Conservation (phyloP, 2,329 filamentous ascomycete genomes). For the Colletotrichum coccodes region DNA sequence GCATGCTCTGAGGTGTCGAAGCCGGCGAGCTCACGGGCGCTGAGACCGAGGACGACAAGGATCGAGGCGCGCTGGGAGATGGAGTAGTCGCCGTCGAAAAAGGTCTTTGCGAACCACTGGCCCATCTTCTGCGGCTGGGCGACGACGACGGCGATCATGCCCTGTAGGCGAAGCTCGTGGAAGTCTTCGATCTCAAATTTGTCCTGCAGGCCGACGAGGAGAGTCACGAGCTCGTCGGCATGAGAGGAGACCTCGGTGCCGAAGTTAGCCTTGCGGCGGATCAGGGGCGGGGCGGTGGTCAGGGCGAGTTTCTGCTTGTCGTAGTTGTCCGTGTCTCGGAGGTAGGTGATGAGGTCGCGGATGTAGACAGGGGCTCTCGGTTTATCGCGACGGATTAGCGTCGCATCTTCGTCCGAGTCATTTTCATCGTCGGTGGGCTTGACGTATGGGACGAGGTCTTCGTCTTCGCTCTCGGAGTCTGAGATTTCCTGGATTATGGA, state of each 20-base stretch:
- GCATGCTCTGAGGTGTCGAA: constrained; percentile 69
- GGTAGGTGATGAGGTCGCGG: constrained; percentile 80
- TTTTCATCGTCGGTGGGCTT: constrained; percentile 90
- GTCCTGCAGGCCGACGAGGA: constrained; percentile 84
- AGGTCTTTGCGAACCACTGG: constrained; percentile 84
- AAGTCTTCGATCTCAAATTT: constrained; percentile 86
- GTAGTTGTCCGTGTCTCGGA: constrained; percentile 84
- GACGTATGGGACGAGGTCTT: constrained; percentile 79
- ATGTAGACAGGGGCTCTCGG: constrained; percentile 89
- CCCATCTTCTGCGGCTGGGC: constrained; percentile 82
- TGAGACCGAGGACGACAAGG: constrained; percentile 83
- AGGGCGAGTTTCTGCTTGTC: constrained; percentile 86
- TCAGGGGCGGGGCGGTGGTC: constrained; percentile 79
- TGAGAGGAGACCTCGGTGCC: constrained; percentile 90
- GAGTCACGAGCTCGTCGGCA: constrained; percentile 79
- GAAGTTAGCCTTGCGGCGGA: constrained; percentile 88
- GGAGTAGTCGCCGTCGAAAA: constrained; percentile 93
- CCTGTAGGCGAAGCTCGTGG: constrained; percentile 77
- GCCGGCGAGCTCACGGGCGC: constrained; percentile 86
- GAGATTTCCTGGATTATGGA: constrained; percentile 75
- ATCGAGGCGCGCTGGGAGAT: constrained; percentile 84
- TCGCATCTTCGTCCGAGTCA: constrained; percentile 94
- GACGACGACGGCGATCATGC: constrained; percentile 83
- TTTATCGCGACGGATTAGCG: constrained; percentile 85
- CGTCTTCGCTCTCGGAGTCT: constrained; percentile 68